phyloP scores from a whole-genome alignment of 306 rosid genomes.

The Prunus mongolica region DNA sequence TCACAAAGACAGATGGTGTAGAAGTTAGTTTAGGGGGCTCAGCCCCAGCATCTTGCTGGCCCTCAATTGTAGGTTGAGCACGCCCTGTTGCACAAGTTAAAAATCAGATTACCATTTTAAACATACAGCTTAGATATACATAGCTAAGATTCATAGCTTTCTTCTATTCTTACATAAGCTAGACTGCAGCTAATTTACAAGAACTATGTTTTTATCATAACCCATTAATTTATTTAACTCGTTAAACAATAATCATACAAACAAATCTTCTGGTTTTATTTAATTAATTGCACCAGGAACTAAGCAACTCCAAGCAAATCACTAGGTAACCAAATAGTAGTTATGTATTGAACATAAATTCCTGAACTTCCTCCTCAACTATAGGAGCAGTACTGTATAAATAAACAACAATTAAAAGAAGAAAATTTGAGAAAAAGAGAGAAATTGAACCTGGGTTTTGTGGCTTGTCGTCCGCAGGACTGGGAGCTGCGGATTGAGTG shows the following conservation, averaged over 20 bases:
- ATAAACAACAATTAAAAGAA: not conserved
- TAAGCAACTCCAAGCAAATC: not conserved
- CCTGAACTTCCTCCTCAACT: not conserved
- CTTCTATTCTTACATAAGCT: not conserved
- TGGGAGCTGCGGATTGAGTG: constrained; percentile 18
- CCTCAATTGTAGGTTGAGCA: constrained; percentile 38
- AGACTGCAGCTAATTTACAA: not conserved
- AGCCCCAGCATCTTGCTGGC: constrained; percentile 46
- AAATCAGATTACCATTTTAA: constrained; percentile 5
- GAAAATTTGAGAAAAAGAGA: not conserved
- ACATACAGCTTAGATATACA: not conserved
- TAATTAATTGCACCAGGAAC: not conserved
- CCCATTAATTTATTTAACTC: not conserved
- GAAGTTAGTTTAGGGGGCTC: constrained; percentile 51
- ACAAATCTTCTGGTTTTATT: not conserved
- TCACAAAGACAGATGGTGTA: constrained; percentile 69
- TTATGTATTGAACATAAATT: too few species aligned
- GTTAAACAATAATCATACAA: not conserved
- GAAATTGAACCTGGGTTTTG: constrained; percentile 44
- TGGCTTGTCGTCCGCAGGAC: constrained; percentile 18
- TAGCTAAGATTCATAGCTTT: not conserved
- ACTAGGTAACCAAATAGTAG: not conserved
- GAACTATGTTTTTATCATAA: not conserved
- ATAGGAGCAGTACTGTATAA: not conserved
- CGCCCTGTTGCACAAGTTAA: constrained; percentile 29